Base-by-base conservation (phyloP, 805 yeast genomes). In the Nakazawaea peltata region DNA sequence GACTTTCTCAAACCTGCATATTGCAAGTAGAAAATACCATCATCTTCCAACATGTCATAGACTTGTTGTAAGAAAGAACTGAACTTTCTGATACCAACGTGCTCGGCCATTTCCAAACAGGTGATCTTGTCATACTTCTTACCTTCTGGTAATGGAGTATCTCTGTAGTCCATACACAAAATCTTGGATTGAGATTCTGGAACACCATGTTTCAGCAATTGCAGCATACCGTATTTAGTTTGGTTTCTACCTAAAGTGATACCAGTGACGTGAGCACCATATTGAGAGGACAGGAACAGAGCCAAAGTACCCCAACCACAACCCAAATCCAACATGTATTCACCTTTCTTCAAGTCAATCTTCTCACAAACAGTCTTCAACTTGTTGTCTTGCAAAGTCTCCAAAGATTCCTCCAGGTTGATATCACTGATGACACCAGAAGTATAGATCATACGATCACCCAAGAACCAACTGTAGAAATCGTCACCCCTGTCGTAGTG, bases 231-330 rank as follows among this genome's bases (percentile, higher is more conserved):
- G 81, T 86, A 86, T 49, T 77, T 72, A 47, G 95, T 86, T 66
- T 86, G 96, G 66, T 86, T 86, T 54, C 70, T 78, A 54, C 96
- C 95, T 43, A 86, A 69, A 29, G 96, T 86, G 49, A 86, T 65
- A 64, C 95, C 96, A 37, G 95, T 86, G 41, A 82, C 94, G 36
- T 72, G 59, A 30, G 95, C 95, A 41, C 88, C 94, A 50, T 80
- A 79, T 54, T 80, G 77, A 43, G 77, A 71, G 3, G 94, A 82
- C 21, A 92, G 87, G 58, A 67, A 85, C 21, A 90, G 69, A 31
- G 94, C 86, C 53, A 88, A 69, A 34, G 96, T 82, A 54, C 96
- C 96, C 96, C 96, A 86, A 48, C 96, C 96, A 61, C 95, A 86
- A 43, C 96, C 96, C 40, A 86, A 63, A 53, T 86, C 96, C 41